Conservation (phyloP, 352 stramenopile species). For the Phytophthora cajani region DNA sequence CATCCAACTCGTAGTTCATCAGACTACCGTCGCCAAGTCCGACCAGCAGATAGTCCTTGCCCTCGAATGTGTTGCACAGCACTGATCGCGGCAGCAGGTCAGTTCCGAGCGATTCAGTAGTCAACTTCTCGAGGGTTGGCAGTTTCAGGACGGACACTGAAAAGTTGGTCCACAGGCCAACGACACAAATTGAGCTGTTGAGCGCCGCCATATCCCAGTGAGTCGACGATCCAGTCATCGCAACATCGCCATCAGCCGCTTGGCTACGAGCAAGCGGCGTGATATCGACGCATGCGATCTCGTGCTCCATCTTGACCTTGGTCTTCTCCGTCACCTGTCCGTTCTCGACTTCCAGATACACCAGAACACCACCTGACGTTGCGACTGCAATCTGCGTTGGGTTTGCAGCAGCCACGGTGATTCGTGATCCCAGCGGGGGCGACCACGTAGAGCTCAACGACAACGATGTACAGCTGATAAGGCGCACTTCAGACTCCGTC, state of each 20-base stretch:
- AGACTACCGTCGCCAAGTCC: slow-evolving; percentile 97
- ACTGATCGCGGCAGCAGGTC: slow-evolving; percentile 89
- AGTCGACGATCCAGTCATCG: slow-evolving; percentile 54
- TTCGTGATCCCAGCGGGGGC: slow-evolving; percentile 62
- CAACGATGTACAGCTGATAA: slow-evolving; percentile 83
- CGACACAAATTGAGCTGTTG: slow-evolving; percentile 70
- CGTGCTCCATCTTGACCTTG: slow-evolving; percentile 87
- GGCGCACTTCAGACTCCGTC: slow-evolving; percentile 91
- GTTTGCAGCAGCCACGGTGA: slow-evolving; percentile 89
- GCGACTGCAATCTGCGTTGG: slow-evolving; percentile 94
- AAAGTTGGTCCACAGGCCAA: slow-evolving; percentile 95
- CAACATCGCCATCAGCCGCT: slow-evolving; percentile 55
- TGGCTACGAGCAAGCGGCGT: slow-evolving; percentile 54
- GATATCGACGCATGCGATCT: slow-evolving; percentile 96
- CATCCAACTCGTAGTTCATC: slow-evolving; percentile 92
- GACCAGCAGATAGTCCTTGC: slow-evolving; percentile 93
- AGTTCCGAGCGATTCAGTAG: slow-evolving; percentile 77
- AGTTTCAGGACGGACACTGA: slow-evolving; percentile 89
- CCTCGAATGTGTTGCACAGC: slow-evolving; percentile 88
- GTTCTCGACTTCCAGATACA: slow-evolving; percentile 89
- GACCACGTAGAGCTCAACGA: slow-evolving; percentile 78
- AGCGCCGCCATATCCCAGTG: slow-evolving; percentile 70
- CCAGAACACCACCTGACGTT: slow-evolving; percentile 88
- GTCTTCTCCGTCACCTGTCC: slow-evolving; percentile 65
- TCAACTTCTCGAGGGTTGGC: slow-evolving; percentile 73